phyloP scores from a whole-genome alignment of 768 basidiomycete species.

The Boletus insuetus region DNA sequence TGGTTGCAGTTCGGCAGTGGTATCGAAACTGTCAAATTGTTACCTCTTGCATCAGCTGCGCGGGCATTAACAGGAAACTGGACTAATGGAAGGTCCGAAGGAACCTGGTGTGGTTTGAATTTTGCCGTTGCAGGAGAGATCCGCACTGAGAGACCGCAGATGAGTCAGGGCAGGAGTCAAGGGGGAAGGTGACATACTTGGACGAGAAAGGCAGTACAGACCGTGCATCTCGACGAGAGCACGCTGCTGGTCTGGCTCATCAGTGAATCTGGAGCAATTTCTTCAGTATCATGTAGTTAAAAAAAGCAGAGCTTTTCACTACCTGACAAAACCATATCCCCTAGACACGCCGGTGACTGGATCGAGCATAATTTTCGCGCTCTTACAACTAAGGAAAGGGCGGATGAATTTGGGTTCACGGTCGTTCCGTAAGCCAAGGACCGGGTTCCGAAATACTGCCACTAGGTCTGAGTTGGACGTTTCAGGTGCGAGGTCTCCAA shows the following conservation, averaged over 20 bases:
- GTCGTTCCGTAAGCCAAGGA: conserved; percentile 80
- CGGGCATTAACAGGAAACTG: conserved; percentile 37
- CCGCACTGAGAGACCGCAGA: conserved; percentile 59
- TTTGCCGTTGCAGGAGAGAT: conserved; percentile 89
- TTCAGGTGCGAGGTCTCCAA: conserved; percentile 90
- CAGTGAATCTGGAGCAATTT: conserved; percentile 63
- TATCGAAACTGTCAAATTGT: conserved; percentile 46
- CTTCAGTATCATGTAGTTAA: conserved; percentile 6
- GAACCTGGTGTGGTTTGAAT: conserved; percentile 60
- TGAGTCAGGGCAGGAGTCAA: conserved; percentile 2
- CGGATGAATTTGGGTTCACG: conserved; percentile 86
- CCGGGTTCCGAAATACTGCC: conserved; percentile 87
- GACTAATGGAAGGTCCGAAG: conserved; percentile 46
- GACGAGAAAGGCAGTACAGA: conserved; percentile 82
- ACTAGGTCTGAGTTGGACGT: conserved; percentile 96
- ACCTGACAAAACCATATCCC: conserved; percentile 93
- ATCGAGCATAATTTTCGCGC: conserved; percentile 94
- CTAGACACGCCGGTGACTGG: conserved; percentile 85
- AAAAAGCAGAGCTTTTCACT: conserved; percentile 22
- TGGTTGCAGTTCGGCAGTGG: conserved; percentile 46
- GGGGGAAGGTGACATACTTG: conserved; percentile 54
- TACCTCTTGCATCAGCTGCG: conserved; percentile 32
- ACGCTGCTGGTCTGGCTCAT: conserved; percentile 85
- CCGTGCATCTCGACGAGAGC: conserved; percentile 92
- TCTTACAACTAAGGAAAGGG: conserved; percentile 89